Percentiles rank a stretch among this genome's conserved stretches.
phyloP scores from a whole-genome alignment of 1,139 yeast species.

The Candida sp. region DNA sequence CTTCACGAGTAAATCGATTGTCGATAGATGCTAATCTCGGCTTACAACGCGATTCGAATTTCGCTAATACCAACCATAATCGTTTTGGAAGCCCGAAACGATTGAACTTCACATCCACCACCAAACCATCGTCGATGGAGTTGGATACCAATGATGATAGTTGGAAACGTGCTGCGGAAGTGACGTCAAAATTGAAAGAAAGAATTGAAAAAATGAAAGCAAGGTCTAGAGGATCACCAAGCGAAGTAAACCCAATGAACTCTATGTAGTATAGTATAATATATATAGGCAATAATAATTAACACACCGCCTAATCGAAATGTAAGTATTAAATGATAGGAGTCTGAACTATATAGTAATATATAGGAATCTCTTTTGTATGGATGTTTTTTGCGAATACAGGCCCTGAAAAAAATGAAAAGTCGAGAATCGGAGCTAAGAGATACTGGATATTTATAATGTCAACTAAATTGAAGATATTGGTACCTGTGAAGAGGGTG shows the following conservation, averaged over 20 bases:
- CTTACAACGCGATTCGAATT: conserved; percentile 2
- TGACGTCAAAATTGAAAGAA: conserved; percentile 79
- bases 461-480: conserved; percentile 62
- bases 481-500: conserved; percentile 94
- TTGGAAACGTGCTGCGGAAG: conserved; percentile 90
- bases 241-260: background rate
- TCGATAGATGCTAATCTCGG: conserved; percentile 34
- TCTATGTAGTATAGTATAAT: background rate
- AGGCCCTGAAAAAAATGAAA: background rate
- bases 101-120: conserved; percentile 5
- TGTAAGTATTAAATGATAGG: too few species aligned
- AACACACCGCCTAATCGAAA: background rate
- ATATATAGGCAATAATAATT: background rate
- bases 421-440: background rate
- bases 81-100: conserved; percentile 18
- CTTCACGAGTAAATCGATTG: conserved; percentile 41
- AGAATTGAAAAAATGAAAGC: conserved; percentile 90
- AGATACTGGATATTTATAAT: conserved; percentile 11
- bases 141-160: conserved; percentile 59
- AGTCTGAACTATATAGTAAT: too few species aligned
- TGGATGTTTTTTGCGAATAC: background rate
- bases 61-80: conserved; percentile 9
- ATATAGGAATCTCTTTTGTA: too few species aligned
- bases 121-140: conserved; percentile 12
- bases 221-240: conserved; percentile 30